phyloP scores from a whole-genome alignment of 2,329 filamentous ascomycete species.

The Alternaria tenuissima region DNA sequence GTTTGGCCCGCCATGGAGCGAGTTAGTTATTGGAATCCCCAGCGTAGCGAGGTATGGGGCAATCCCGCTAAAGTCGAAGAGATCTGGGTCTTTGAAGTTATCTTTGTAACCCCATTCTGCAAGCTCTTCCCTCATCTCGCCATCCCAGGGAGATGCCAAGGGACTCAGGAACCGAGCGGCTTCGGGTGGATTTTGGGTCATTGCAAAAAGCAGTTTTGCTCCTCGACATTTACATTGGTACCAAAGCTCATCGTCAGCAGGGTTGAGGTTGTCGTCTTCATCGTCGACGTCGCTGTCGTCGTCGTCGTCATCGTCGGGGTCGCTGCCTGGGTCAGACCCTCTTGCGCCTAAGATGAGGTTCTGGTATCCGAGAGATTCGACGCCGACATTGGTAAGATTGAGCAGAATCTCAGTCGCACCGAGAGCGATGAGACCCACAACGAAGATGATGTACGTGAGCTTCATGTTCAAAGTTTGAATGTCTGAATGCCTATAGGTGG shows the following conservation, averaged over 20 bases:
- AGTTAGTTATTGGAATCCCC: background rate
- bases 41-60: background rate
- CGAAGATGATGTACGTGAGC: background rate
- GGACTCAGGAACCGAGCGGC: background rate
- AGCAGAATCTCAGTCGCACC: background rate
- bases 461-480: background rate
- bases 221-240: background rate
- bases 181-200: background rate
- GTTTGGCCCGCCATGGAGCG: background rate
- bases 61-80: background rate
- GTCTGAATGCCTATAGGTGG: background rate
- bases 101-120: constrained; percentile 4
- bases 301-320: background rate
- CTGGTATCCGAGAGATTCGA: background rate
- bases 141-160: background rate
- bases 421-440: background rate
- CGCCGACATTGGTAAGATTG: background rate
- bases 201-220: background rate
- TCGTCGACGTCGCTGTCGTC: background rate
- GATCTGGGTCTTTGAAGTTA: background rate
- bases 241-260: background rate
- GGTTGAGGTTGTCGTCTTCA: background rate
- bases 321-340: too few relatives aligned
- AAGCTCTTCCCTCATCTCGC: background rate
- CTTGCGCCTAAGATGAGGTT: background rate